Evolutionary conservation across 2,329 filamentous ascomycete species (phyloP).

Genomic region (Talaromyces sp.): DNA sequence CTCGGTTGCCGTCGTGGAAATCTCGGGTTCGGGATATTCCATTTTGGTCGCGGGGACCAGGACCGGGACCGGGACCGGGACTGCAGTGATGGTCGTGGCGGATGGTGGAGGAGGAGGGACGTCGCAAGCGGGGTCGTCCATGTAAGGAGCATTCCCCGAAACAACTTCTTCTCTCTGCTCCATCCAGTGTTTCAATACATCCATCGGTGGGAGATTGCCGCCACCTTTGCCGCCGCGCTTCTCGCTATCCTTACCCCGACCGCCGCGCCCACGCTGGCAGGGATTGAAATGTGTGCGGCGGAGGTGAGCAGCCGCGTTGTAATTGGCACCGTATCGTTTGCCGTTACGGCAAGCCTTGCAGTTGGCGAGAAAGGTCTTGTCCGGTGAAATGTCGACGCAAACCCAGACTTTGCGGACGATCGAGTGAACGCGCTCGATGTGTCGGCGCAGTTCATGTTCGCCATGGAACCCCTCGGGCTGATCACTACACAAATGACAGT

Average conservation of each 20-base stretch:
- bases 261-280: conserved; percentile 51
- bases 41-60: conserved; percentile 4
- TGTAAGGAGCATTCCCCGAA: conserved; percentile 31
- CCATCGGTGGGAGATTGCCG: conserved; percentile 60
- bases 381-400: conserved; percentile 56
- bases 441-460: conserved; percentile 73
- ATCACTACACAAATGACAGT: conserved; percentile 66
- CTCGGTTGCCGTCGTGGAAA: conserved; percentile 14
- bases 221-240: conserved; percentile 57
- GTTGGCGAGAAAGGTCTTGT: conserved; percentile 65
- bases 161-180: conserved; percentile 52
- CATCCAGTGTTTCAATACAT: conserved; percentile 59
- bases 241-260: conserved; percentile 50
- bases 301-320: conserved; percentile 90
- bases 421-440: conserved; percentile 65
- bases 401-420: conserved; percentile 58
- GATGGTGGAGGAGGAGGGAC: conserved; percentile 19
- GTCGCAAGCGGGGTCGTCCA: conserved; percentile 25
- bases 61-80: conserved; percentile 3
- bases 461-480: conserved; percentile 77
- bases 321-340: conserved; percentile 86
- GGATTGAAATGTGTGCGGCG: conserved; percentile 81
- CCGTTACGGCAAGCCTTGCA: conserved; percentile 76
- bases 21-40: conserved; percentile 16
- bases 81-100: conserved; percentile 14